phyloP scores from a whole-genome alignment of 176 grass and related monocot species.

The Oryza longistaminata region DNA sequence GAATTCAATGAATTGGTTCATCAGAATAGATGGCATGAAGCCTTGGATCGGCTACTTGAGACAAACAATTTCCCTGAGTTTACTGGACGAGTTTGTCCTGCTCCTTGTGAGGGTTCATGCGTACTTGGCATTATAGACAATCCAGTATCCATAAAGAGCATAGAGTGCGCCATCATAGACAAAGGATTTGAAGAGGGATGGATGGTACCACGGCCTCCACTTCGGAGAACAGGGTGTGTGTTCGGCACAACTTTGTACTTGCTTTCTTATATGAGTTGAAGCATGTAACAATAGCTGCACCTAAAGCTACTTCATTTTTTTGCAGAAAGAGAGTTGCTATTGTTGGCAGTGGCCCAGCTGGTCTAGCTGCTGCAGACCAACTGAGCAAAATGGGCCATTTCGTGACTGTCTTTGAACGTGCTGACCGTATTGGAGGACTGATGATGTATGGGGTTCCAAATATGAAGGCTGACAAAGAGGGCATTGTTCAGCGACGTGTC shows the following conservation, averaged over 20 bases:
- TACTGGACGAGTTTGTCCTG: slow-evolving; percentile 68
- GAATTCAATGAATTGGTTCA: slow-evolving; percentile 76
- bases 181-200: slow-evolving; percentile 58
- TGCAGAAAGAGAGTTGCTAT: slow-evolving; percentile 70
- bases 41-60: slow-evolving; percentile 60
- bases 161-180: slow-evolving; percentile 73
- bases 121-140: slow-evolving; percentile 78
- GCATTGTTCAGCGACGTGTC: slow-evolving; percentile 56
- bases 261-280: slow-evolving; percentile 8
- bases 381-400: slow-evolving; percentile 64
- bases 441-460: slow-evolving; percentile 81
- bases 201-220: slow-evolving; percentile 53
- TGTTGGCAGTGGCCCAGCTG: slow-evolving; percentile 64
- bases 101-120: slow-evolving; percentile 68
- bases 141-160: slow-evolving; percentile 77
- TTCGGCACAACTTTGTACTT: not conserved
- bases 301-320: too few relatives aligned
- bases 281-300: not conserved
- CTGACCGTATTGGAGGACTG: slow-evolving; percentile 62
- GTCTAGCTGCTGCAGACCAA: slow-evolving; percentile 68
- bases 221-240: slow-evolving; percentile 55
- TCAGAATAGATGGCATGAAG: slow-evolving; percentile 62
- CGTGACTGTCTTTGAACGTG: slow-evolving; percentile 60
- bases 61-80: slow-evolving; percentile 82
- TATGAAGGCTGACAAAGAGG: slow-evolving; percentile 62